A percentile compares a stretch with the other conserved stretches of the same genome.
Conservation (phyloP, 768 basidiomycete genomes). For the Mycena crocata region DNA sequence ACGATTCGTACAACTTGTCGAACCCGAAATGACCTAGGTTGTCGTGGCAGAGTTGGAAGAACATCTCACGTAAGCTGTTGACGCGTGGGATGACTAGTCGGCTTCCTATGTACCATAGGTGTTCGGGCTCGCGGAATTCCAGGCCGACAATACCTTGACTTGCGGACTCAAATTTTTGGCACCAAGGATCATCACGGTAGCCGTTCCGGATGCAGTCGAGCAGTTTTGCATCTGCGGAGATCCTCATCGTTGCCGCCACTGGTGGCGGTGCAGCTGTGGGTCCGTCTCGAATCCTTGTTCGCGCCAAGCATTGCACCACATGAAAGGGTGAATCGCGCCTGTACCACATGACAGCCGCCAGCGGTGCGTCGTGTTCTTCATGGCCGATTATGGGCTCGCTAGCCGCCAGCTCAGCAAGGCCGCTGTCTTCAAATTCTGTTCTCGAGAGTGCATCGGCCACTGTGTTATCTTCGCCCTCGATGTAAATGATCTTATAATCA, state of each 20-base stretch:
- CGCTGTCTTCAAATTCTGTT: neutral
- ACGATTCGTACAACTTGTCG: neutral
- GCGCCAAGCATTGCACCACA: neutral
- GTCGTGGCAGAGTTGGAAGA: neutral
- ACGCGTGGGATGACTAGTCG: neutral
- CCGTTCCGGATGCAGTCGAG: neutral
- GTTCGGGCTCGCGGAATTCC: neutral
- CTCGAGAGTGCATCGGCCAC: constrained; percentile 49
- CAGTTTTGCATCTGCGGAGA: neutral
- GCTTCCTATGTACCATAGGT: neutral
- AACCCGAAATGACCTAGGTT: neutral
- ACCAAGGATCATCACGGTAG: neutral
- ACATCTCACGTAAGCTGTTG: neutral
- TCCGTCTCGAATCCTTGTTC: neutral
- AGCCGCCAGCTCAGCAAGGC: neutral
- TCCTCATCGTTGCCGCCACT: neutral
- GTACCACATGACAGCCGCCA: neutral
- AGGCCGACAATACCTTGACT: neutral
- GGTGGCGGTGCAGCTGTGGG: neutral
- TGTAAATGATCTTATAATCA: constrained; percentile 46
- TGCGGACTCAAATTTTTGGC: neutral
- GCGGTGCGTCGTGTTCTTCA: neutral
- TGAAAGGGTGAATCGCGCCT: neutral
- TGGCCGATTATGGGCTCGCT: neutral
- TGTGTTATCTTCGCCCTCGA: constrained; percentile 46